These are phyloP conservation scores for Colletotrichum sp. DNA, from an alignment of 2,329 filamentous ascomycete species.

Conservation along the genomic window DNA sequence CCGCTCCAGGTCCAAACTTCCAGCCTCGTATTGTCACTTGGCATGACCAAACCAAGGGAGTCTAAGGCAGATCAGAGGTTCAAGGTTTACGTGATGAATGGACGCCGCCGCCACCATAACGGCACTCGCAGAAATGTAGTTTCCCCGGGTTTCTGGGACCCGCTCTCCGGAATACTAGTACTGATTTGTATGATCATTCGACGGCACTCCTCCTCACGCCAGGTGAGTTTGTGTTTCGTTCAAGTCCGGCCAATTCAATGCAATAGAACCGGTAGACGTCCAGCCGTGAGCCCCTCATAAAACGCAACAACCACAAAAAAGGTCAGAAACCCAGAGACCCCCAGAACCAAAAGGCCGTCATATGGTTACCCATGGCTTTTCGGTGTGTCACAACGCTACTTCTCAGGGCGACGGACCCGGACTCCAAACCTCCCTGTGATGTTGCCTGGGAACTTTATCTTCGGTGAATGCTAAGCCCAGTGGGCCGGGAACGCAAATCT, in stretches of 20 bases:
- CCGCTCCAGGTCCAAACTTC: not conserved
- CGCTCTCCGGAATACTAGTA: too few species aligned
- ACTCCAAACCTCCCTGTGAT: not conserved
- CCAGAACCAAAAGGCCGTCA: not conserved
- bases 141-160: too few species aligned
- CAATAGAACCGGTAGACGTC: not conserved
- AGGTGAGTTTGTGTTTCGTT: not conserved
- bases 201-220: not conserved
- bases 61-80: too few species aligned
- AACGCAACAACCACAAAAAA: not conserved
- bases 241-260: not conserved
- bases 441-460: conserved; percentile 4
- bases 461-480: not conserved
- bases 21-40: not conserved
- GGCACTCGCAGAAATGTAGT: too few species aligned
- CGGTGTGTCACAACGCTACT: not conserved
- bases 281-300: fast-evolving
- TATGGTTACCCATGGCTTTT: not conserved
- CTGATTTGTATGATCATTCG: too few species aligned
- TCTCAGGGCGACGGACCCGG: not conserved
- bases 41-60: too few species aligned
- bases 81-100: too few species aligned
- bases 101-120: too few species aligned
- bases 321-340: not conserved
- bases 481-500: not conserved